Base-by-base conservation (phyloP, 2,329 filamentous ascomycete genomes). In the Camptophora hylomeconis region DNA sequence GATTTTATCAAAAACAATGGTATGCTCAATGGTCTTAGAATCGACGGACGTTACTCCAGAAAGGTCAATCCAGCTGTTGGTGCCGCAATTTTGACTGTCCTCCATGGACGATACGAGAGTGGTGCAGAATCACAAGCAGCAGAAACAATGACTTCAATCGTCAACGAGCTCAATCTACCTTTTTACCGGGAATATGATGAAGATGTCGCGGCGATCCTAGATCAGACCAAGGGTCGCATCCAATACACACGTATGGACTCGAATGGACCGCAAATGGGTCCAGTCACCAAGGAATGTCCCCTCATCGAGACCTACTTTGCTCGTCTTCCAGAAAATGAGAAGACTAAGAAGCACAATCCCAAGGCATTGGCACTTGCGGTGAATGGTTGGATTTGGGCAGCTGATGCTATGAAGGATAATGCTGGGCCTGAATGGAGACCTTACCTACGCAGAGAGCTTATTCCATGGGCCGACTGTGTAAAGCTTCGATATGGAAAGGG, bases 371-470 rank as follows among this genome's bases (percentile, higher is more conserved):
- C 82, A 2, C 60, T 98, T 28, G 86, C 77, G 21, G 95, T 95
- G 57, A 98, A 98, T 49, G 89, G 89, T 23, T 98, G 89, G 89
- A 86, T 98, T 6, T 98, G 89, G 89, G 87, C 82, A 34, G 87
- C 87, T 5, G 92, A 95, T 56, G 87, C 89, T 2, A 69, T 95
- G 55, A 69, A 82, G 23, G 89, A 98, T 58, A 89, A 95, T 47
- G 89, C 89, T 17, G 92, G 92, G 0, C 79, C 84, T 0, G 65
- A 80, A 25, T 93, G 87, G 6, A 75, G 77, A 32, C 84, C 87
- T n/a, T 98, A 98, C 48, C 68, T 98, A n/a, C 73, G 83, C 29
- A 73, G 89, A 42, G 84, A 98, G 54, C 83, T 98, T 36, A 95
- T 98, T 42, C 80, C 94, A 17, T 98, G 89, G 89, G 86, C 87